Evolutionary conservation across 163 green algal genomes (phyloP).

Genomic region (Volvox carteri): DNA sequence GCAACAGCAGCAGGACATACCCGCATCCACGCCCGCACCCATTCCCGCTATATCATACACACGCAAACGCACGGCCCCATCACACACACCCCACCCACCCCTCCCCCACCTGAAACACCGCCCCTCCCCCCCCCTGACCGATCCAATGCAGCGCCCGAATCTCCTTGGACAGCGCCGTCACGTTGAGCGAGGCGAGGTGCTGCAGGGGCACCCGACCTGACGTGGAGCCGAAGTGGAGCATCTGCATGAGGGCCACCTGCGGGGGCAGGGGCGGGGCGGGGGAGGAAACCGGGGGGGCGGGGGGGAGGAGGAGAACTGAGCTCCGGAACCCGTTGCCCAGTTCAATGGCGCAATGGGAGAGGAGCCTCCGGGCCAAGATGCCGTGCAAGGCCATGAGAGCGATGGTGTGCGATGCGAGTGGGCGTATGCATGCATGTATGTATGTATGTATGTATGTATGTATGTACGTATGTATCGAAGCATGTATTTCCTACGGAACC

Average conservation of each 20-base stretch:
- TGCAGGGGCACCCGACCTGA: conserved; percentile 19
- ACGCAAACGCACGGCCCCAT: not conserved
- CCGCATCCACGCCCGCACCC: not conserved
- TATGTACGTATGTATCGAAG: too few species aligned
- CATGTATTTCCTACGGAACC: too few species aligned
- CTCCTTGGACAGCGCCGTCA: conserved; percentile 5
- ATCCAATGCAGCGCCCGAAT: conserved; percentile 45
- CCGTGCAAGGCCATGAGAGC: too few species aligned
- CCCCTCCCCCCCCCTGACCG: conserved; percentile 54
- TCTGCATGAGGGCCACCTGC: conserved; percentile 22
- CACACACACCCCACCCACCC: not conserved
- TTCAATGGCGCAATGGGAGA: too few species aligned
- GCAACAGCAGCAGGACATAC: too few species aligned
- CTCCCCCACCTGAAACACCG: conserved; percentile 52
- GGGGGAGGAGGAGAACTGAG: too few species aligned
- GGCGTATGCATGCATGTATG: too few species aligned
- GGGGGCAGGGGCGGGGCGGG: not conserved
- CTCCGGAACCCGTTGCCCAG: too few species aligned
- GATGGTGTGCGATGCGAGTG: too few species aligned
- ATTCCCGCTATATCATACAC: too few species aligned
- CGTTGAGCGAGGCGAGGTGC: not conserved
- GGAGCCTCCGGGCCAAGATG: too few species aligned
- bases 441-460: too few species aligned
- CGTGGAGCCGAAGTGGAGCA: conserved; percentile 30
- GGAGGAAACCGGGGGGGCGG: not conserved